Base-by-base conservation (phyloP, 345 rosid species). In the Aquilaria yunnanensis region DNA sequence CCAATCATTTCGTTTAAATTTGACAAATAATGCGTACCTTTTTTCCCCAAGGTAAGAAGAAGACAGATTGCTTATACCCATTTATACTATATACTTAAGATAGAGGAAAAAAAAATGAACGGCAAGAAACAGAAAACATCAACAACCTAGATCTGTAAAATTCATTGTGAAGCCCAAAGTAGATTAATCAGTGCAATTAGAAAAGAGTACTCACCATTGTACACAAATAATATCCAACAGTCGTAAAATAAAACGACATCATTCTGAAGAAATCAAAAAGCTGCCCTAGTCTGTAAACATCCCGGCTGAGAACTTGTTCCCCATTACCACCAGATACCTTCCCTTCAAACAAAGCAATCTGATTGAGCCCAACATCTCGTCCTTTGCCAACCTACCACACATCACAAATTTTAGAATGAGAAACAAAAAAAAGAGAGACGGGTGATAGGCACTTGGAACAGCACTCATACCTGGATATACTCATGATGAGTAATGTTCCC, bases 291-390 rank as follows among this genome's bases (percentile, higher is more conserved):
- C 99, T 85, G 86, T 90, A 94, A 47, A 90, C 81, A 72, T 94
- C 99, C 68, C 99, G 87, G 65, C 99, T 94, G 64, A 94, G 96
- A 77, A 94, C 95, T 80, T 94, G 99, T 75, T 90, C 99, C 12
- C 99, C 99, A 47, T 94, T 94, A 62, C 99, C 99, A 74, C 96
- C 92, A 67, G 99, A 90, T 55, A 90, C 99, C 80, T 94, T 94
- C 64, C 99, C 99, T 79, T 94, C 99, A 79, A 94, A 94, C 37
- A 94, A 52, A 69, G 99, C 92, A 73, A 94, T 94, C 81, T 94
- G 99, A 78, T 94, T 94, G 71, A 94, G 89, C 68, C 99, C 99
- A 62, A 94, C 99, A 75, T 94, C 99, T 71, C 95, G 73, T 67
- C 99, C 99, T 83, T 94, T 94, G 57, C 99, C 99, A 54, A 94